Conservation (phyloP, 2,329 filamentous ascomycete species). For the Sporothrix pseudoabietina region DNA sequence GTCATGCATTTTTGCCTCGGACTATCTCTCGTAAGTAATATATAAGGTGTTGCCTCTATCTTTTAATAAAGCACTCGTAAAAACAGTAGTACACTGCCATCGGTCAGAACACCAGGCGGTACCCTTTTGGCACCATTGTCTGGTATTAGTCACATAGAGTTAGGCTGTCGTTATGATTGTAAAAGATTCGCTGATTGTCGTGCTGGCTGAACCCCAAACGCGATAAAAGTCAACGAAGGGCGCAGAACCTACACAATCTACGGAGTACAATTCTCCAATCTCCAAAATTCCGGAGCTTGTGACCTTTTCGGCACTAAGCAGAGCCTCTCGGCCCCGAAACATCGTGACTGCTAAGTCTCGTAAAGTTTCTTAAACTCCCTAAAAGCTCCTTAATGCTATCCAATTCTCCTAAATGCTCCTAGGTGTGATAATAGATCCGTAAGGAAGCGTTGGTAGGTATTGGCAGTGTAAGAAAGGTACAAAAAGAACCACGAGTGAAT, state of each 20-base stretch:
- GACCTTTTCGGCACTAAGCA: neutral
- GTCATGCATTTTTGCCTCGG: neutral
- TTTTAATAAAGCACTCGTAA: neutral
- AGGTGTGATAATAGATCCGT: neutral
- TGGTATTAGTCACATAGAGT: neutral
- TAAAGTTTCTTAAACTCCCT: neutral
- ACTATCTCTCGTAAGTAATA: neutral
- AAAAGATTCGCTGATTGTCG: neutral
- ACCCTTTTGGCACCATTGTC: neutral
- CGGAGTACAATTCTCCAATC: neutral
- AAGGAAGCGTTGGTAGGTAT: too few species aligned
- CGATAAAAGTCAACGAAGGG: neutral
- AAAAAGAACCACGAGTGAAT: too few species aligned
- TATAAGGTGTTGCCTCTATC: neutral
- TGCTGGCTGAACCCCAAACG: neutral
- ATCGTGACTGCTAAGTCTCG: neutral
- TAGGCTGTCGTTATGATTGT: neutral
- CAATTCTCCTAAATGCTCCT: neutral
- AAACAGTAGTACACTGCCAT: neutral
- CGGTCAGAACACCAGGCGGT: neutral
- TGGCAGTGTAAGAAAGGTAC: too few species aligned
- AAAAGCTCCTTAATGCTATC: neutral
- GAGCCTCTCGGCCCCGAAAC: neutral
- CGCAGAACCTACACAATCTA: neutral
- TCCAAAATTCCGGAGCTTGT: neutral